These are phyloP conservation scores for Isabelozyma gotoi DNA, from an alignment of 805 yeast species.

Conservation along the genomic window DNA sequence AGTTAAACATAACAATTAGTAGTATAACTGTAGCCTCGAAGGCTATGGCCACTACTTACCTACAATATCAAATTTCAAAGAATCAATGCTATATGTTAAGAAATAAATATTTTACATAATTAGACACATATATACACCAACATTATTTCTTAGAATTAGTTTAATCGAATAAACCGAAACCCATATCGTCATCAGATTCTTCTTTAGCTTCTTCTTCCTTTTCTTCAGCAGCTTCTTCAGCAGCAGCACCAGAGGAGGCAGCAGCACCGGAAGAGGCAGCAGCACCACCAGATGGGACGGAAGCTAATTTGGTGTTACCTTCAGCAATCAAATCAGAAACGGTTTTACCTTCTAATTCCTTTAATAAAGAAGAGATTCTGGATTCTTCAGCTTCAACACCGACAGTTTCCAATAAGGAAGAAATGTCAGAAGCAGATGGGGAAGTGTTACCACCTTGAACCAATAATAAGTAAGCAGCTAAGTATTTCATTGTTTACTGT, in stretches of 20 bases:
- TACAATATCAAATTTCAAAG: not conserved
- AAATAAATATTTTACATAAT: not conserved
- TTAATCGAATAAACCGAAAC: conserved; percentile 98
- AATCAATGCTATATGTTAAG: not conserved
- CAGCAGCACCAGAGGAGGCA: conserved; percentile 69
- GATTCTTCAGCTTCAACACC: conserved; percentile 94
- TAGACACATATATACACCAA: not conserved
- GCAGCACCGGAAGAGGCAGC: conserved; percentile 76
- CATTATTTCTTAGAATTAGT: conserved; percentile 3
- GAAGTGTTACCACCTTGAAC: conserved; percentile 94
- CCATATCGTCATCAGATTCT: conserved; percentile 77
- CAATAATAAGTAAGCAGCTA: conserved; percentile 98
- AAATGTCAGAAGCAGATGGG: conserved; percentile 92
- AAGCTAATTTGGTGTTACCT: conserved; percentile 94
- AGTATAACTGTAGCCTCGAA: too few species aligned
- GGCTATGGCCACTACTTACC: too few species aligned
- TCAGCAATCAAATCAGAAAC: conserved; percentile 86
- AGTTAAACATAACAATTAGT: too few species aligned
- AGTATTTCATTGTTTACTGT: conserved; percentile 74
- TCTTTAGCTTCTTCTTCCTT: conserved; percentile 64
- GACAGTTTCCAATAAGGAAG: conserved; percentile 86
- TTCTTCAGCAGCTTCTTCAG: conserved; percentile 70
- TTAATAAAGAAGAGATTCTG: conserved; percentile 75
- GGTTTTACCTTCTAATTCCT: conserved; percentile 92
- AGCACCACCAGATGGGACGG: conserved; percentile 98